These are phyloP conservation scores for Cladosporium cucumerinum DNA, from an alignment of 2,329 filamentous ascomycete species.

Conservation along the genomic window DNA sequence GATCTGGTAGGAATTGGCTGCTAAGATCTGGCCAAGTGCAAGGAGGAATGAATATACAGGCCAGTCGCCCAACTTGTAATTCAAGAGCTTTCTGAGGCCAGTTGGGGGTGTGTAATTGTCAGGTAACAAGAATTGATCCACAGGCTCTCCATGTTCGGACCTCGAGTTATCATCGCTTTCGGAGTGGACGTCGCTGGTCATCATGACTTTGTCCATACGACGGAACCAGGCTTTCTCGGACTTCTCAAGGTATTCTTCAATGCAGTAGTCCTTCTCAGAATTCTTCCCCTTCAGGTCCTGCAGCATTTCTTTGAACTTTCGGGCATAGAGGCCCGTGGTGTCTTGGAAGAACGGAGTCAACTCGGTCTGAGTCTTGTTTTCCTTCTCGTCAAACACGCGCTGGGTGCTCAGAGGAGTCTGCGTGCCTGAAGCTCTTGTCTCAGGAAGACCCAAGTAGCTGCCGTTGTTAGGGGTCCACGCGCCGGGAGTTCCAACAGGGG, in stretches of 20 bases:
- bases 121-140: constrained; percentile 55
- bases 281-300: constrained; percentile 54
- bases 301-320: constrained; percentile 56
- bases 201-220: constrained; percentile 55
- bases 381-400: constrained; percentile 58
- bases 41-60: constrained; percentile 61
- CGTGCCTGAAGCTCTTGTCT: constrained; percentile 5
- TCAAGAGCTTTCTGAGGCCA: constrained; percentile 54
- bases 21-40: constrained; percentile 60
- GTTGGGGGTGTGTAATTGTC: constrained; percentile 55
- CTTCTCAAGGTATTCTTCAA: constrained; percentile 62
- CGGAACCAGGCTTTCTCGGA: constrained; percentile 67
- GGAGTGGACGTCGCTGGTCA: constrained; percentile 47
- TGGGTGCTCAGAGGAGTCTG: constrained; percentile 50
- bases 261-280: constrained; percentile 58
- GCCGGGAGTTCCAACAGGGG: not conserved
- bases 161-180: constrained; percentile 31
- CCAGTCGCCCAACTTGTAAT: constrained; percentile 56
- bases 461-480: constrained; percentile 21
- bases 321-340: constrained; percentile 59
- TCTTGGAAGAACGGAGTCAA: constrained; percentile 67
- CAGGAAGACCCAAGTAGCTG: not conserved
- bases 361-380: constrained; percentile 61
- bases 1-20: constrained; percentile 65
- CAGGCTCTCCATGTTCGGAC: constrained; percentile 26